Evolutionary conservation across 805 yeast species (phyloP), one percentile per base, ranked within the genome.

Genomic region (Candida ovalis): DNA sequence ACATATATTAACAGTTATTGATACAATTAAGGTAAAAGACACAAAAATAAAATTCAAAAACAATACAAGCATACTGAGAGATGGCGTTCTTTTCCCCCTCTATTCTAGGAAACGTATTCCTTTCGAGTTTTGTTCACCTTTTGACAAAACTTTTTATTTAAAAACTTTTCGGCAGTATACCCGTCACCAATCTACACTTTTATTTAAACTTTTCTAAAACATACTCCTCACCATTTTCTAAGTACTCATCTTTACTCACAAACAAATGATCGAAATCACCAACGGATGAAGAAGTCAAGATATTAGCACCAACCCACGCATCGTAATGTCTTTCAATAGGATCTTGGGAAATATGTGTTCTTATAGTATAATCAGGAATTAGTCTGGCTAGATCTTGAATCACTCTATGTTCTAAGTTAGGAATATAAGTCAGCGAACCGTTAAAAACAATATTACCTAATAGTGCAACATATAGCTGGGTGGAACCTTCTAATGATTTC

Each of bases 291-390:
- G 62, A 55, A 13, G 86, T 81, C 55, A 84, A 72, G 52, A 82
- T 81, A 48, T 83, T 77, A 0, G 89, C 88, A n/a, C 90, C 90
- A 27, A 82, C 67, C 90, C 90, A 84, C 22, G 77, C 72, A 43
- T 84, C 79, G 53, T 73, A 77, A 52, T 74, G 78, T 52, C 83
- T 74, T 51, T 84, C 89, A 58, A 67, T 62, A 6, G 70, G 55
- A 46, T 67, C 72, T 12, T 70, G 72, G 32, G 75, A 69, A 40
- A 66, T 56, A 30, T 66, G 71, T 19, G 75, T 70, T 48, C 70
- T 64, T 51, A 70, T 68, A 45, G 62, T 67, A 61, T 64, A 75
- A 63, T 74, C 75, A 6, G 86, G 84, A 57, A 82, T 76, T 52
- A 73, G 68, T 50, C 76, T 73, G 43, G 76, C 67, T 53, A 84